Evolutionary conservation across 2,329 filamentous ascomycete genomes (phyloP).

Genomic region (Arthrobotrys megalospora): DNA sequence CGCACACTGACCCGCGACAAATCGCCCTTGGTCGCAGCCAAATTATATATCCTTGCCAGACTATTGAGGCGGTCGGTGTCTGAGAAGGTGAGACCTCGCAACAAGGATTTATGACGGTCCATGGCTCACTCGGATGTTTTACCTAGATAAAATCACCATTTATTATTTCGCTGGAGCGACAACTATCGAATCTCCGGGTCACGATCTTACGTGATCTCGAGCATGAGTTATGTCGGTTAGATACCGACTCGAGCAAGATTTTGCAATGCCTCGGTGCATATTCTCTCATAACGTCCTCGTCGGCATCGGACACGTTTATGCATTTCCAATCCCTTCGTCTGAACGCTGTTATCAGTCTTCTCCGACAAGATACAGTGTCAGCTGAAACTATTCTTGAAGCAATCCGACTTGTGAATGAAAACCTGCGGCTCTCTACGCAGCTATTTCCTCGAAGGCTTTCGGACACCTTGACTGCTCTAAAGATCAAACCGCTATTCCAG

Average conservation of each 20-base stretch:
- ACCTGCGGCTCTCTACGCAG: constrained; percentile 72
- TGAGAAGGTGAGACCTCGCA: constrained; percentile 61
- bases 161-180: constrained; percentile 72
- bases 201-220: constrained; percentile 74
- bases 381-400: constrained; percentile 71
- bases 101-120: neutral
- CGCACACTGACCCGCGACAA: constrained; percentile 71
- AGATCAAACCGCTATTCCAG: constrained; percentile 72
- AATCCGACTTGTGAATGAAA: constrained; percentile 74
- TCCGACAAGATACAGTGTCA: constrained; percentile 66
- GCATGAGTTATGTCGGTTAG: constrained; percentile 67
- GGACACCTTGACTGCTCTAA: constrained; percentile 72
- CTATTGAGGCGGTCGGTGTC: constrained; percentile 64
- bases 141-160: constrained; percentile 72
- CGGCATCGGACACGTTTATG: constrained; percentile 74
- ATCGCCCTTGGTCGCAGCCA: constrained; percentile 73
- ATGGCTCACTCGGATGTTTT: constrained; percentile 68
- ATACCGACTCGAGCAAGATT: constrained; percentile 67
- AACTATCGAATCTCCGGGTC: constrained; percentile 71
- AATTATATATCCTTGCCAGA: constrained; percentile 66
- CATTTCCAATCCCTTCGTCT: constrained; percentile 75
- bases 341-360: constrained; percentile 70
- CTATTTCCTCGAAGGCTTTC: constrained; percentile 74
- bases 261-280: constrained; percentile 75
- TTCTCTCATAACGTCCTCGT: constrained; percentile 75